These are phyloP conservation scores for Rhodotorula sp. DNA, from an alignment of 1,284 basidiomycete genomes.

Conservation along the genomic window DNA sequence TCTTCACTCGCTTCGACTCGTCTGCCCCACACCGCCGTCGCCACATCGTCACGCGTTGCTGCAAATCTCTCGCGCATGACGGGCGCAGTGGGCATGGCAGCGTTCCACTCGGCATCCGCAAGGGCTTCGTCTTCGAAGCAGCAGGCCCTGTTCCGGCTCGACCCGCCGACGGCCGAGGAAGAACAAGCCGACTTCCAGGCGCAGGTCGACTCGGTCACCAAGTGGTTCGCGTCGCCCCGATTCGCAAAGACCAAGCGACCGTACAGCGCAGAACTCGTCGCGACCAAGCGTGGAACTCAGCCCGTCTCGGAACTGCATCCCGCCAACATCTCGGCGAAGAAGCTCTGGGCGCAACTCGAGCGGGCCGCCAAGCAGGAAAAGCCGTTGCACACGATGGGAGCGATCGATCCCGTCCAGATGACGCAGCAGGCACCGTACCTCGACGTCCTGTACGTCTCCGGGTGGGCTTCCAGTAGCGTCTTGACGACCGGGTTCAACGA, in stretches of 20 bases:
- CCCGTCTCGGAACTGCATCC: constrained; percentile 70
- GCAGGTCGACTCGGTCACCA: constrained; percentile 62
- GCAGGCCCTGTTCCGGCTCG: constrained; percentile 57
- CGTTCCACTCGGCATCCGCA: background rate
- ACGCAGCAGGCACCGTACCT: constrained; percentile 94
- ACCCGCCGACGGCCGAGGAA: constrained; percentile 62
- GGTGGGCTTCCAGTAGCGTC: constrained; percentile 87
- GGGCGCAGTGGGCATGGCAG: background rate
- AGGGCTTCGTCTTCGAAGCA: background rate
- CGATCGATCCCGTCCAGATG: constrained; percentile 88
- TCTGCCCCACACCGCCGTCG: background rate
- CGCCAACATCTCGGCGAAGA: constrained; percentile 73
- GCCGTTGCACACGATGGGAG: constrained; percentile 82
- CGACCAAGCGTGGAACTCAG: constrained; percentile 82
- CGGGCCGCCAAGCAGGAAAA: constrained; percentile 63
- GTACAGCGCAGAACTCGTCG: constrained; percentile 73
- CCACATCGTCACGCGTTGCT: background rate
- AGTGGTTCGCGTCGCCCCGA: constrained; percentile 71
- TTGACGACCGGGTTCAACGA: constrained; percentile 90
- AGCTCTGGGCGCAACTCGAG: constrained; percentile 67
- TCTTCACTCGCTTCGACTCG: background rate
- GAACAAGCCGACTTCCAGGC: constrained; percentile 66
- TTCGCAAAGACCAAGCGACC: constrained; percentile 72
- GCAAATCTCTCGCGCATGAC: background rate
- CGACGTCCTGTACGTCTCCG: constrained; percentile 91